A percentile compares a stretch with the other conserved stretches of the same genome.
phyloP scores from a whole-genome alignment of 805 yeast species.

The Candida montana region DNA sequence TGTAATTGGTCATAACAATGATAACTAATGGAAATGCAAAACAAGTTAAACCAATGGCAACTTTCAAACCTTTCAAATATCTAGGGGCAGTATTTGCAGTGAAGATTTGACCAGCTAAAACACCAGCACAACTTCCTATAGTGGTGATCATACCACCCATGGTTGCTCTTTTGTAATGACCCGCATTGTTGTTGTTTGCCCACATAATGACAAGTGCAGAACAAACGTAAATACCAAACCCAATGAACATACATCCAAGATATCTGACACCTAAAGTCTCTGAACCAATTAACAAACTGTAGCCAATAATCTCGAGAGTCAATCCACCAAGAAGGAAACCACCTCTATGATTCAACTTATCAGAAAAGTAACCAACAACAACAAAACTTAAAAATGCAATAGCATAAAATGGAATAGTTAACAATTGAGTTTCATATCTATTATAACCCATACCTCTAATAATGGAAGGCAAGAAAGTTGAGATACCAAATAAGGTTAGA shows the following conservation, averaged over 20 bases:
- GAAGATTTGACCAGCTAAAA: constrained; percentile 34
- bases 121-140: constrained; percentile 33
- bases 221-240: constrained; percentile 35
- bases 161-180: constrained; percentile 36
- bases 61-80: constrained; percentile 30
- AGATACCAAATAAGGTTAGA: constrained; percentile 37
- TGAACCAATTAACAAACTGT: constrained; percentile 29
- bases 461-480: constrained; percentile 42
- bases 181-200: constrained; percentile 36
- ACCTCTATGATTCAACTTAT: constrained; percentile 28
- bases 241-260: constrained; percentile 33
- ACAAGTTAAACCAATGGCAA: constrained; percentile 19
- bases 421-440: constrained; percentile 34
- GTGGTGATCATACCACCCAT: constrained; percentile 33
- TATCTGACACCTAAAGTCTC: constrained; percentile 31
- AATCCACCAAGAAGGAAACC: constrained; percentile 32
- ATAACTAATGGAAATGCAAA: constrained; percentile 19
- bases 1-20: constrained; percentile 16
- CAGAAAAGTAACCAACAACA: constrained; percentile 28
- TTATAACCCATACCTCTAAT: constrained; percentile 40
- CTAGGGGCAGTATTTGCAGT: constrained; percentile 33
- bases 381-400: constrained; percentile 30
- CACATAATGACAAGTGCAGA: constrained; percentile 35
- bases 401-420: constrained; percentile 40
- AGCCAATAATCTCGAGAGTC: constrained; percentile 28